Base-by-base conservation (phyloP, 164 flowering plant species). In the Tetrastigma voinierianum region DNA sequence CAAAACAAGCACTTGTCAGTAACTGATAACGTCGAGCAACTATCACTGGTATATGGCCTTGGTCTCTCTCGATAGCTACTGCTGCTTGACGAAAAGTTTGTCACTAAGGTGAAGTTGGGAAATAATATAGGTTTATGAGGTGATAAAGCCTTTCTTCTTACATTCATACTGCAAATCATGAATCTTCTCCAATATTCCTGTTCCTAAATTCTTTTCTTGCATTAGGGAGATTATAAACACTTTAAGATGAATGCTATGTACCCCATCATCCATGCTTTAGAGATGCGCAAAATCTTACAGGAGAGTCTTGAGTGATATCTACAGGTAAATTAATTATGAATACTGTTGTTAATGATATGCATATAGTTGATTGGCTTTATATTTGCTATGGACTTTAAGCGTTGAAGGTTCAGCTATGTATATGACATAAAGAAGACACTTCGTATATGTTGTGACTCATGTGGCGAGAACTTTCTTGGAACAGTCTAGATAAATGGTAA, bases 11-110 rank as follows among this genome's bases (percentile, higher is more conserved):
- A 82, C 89, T n/a, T 1, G 93, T 85, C 0, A 90, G 93, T 0
- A 86, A 88, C 51, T 13, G 94, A 9, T 87, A 90, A 1, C 14
- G 0, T 2, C 66, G 68, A 44, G 61, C 16, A 18, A n/a, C 85
- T 0, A 12, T 81, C 23, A 12, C 77, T 0, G 87, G 82, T 62
- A 20, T 67, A 11, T 49, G 89, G 0, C 91, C 91, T 0, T 89
- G 91, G 91, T 21, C 75, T 89, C 9, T 57, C 84, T 83, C 61
- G 93, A 89, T 46, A 86, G 90, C 74, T 61, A 80, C 78, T 7
- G 87, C 86, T 18, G 88, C 49, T n/a, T n/a, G n/a, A n/a, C n/a
- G n/a, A n/a, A n/a, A 74, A 69, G 54, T 85, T 88, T 51, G 47
- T 72, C 15, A n/a, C n/a, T n/a, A 24, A 60, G 16, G 76, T 84